Base-by-base conservation (phyloP, 768 basidiomycete species). In the Mrakia gelida region DNA sequence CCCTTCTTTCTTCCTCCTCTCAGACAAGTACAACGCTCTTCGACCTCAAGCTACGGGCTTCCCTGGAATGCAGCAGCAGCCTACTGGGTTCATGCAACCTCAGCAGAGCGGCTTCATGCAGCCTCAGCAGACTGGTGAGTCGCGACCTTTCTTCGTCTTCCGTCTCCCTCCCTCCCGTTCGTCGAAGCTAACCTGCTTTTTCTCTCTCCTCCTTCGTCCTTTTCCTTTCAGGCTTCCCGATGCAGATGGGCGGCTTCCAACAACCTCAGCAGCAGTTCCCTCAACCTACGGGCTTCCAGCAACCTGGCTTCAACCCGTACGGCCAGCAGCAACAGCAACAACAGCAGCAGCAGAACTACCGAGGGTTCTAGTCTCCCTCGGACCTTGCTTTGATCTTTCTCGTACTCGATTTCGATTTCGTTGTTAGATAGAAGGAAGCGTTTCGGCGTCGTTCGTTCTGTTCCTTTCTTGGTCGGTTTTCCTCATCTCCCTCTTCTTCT, bases 21-120 rank as follows among this genome's bases (percentile, higher is more conserved):
- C 63, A 83, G 83, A 82, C 78, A 84, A 84, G 80, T 86, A 86
- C 80, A 85, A 86, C 75, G 84, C 86, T 0, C 81, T 86, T 3
- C 75, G 86, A 15, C 81, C 83, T 59, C 82, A 82, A 41, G 76
- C 70, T 8, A 82, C 82, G 26, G 83, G 83, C 16, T 80, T 83
- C 56, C 80, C 83, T 72, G 74, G 49, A 61, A 75, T 75, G 79
- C 75, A 77, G 34, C 79, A 78, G 1, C 82, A 83, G 71, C 80
- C 80, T 61, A 81, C 81, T 0, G 81, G 82, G 9, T 80, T 73
- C 68, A 78, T 75, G 74, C 78, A 62, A 21, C 74, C 38, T 38
- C 78, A 79, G 65, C 54, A 34, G 23, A 68, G 30, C 21, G 76
- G 71, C 15, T 77, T 71, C 28, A 71, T 71, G 56, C 68, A 43